These are phyloP conservation scores for Pichia occidentalis DNA, from an alignment of 805 yeast species.

Conservation along the genomic window DNA sequence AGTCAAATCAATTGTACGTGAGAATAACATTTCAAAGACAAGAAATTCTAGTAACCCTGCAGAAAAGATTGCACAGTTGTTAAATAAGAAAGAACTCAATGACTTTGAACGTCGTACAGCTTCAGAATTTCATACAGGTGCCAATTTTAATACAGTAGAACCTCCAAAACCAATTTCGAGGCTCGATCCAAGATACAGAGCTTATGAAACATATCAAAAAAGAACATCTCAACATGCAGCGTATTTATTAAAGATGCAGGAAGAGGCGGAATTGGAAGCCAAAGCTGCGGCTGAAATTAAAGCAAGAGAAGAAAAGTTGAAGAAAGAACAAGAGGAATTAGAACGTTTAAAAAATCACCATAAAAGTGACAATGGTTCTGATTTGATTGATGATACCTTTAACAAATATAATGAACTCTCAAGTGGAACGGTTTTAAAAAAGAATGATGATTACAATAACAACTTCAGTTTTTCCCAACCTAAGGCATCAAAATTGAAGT, in stretches of 20 bases:
- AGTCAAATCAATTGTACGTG: slow-evolving; percentile 1
- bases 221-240: slow-evolving; percentile 38
- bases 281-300: slow-evolving; percentile 13
- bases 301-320: slow-evolving; percentile 11
- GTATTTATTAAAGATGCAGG: slow-evolving; percentile 24
- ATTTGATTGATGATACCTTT: slow-evolving; percentile 10
- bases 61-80: slow-evolving; percentile 32
- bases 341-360: slow-evolving; percentile 10
- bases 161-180: slow-evolving; percentile 52
- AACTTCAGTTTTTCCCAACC: slow-evolving; percentile 43
- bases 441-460: slow-evolving; percentile 39
- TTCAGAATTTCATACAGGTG: slow-evolving; percentile 31
- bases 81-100: slow-evolving; percentile 41
- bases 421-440: slow-evolving; percentile 17
- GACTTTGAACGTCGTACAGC: slow-evolving; percentile 40
- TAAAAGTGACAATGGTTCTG: slow-evolving; percentile 5
- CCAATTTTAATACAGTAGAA: slow-evolving; percentile 24
- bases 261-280: slow-evolving; percentile 22
- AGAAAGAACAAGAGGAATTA: slow-evolving; percentile 10
- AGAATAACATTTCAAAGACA: slow-evolving; percentile 8
- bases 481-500: slow-evolving; percentile 19
- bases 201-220: slow-evolving; percentile 40
- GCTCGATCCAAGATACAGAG: slow-evolving; percentile 50
- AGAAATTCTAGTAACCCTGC: slow-evolving; percentile 27
- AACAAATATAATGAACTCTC: slow-evolving; percentile 3